phyloP scores from a whole-genome alignment of 371 early-diverging fungal species.

The Syncephalis plumigaleata region DNA sequence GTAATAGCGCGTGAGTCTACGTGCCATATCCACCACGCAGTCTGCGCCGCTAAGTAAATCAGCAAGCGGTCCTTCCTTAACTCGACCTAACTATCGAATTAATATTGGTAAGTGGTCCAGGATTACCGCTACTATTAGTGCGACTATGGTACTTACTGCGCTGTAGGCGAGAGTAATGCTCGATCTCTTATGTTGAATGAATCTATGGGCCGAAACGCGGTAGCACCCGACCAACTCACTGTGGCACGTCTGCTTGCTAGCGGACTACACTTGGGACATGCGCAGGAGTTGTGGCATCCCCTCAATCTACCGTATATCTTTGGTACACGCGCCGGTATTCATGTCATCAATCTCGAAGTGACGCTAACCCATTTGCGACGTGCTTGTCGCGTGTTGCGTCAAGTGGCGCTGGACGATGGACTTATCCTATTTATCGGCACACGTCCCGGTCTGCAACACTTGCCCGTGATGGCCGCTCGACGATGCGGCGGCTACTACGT shows the following conservation, averaged over 20 bases:
- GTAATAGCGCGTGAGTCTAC: too few relatives aligned
- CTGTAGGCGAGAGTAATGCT: too few relatives aligned
- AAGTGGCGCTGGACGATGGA: conserved; percentile 64
- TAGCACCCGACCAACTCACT: conserved; percentile 25
- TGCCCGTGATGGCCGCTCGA: conserved; percentile 69
- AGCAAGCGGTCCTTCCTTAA: too few relatives aligned
- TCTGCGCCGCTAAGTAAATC: too few relatives aligned
- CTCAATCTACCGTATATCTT: conserved; percentile 73
- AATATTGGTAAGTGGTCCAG: too few relatives aligned
- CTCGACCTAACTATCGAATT: too few relatives aligned
- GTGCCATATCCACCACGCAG: too few relatives aligned
- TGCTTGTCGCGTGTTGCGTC: conserved; percentile 54
- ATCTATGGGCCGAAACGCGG: conserved; percentile 1
- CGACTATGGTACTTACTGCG: too few relatives aligned
- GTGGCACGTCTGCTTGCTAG: conserved; percentile 65
- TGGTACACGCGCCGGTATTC: conserved; percentile 80
- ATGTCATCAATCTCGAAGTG: conserved; percentile 88
- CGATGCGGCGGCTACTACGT: conserved; percentile 63
- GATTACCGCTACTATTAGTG: too few relatives aligned
- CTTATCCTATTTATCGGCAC: conserved; percentile 83
- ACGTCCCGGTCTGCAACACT: conserved; percentile 37
- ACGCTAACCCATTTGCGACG: conserved; percentile 77
- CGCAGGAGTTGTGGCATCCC: conserved; percentile 58
- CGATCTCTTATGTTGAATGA: too few relatives aligned
- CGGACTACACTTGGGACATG: conserved; percentile 84